Evolutionary conservation across 2,329 filamentous ascomycete species (phyloP).

Genomic region (Lasiodiplodia hormozganensis): DNA sequence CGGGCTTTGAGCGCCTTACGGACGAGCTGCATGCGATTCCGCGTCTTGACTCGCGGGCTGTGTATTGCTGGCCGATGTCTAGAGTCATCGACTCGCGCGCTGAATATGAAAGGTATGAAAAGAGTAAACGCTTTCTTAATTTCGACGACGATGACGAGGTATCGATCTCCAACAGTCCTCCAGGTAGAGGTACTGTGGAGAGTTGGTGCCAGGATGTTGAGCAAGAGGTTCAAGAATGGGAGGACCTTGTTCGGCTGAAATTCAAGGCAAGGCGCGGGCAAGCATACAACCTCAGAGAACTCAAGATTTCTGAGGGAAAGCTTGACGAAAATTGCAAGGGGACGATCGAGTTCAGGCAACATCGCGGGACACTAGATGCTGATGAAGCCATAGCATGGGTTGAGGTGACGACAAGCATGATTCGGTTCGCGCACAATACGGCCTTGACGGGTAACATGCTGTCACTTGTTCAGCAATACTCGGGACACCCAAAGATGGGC

Average conservation of each 20-base stretch:
- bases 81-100: not conserved
- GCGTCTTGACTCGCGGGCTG: slow-evolving; percentile 10
- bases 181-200: not conserved
- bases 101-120: no score
- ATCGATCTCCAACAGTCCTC: no score
- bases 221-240: not conserved
- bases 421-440: slow-evolving; percentile 1
- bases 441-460: slow-evolving; percentile 1
- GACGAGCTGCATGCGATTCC: slow-evolving; percentile 36
- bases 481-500: not conserved
- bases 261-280: not conserved
- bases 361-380: slow-evolving; percentile 35
- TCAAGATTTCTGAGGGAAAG: not conserved
- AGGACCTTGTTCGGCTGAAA: not conserved
- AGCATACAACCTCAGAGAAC: not conserved
- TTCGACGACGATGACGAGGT: not conserved
- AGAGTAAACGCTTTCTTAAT: no score
- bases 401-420: slow-evolving; percentile 31
- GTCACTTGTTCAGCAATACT: not conserved
- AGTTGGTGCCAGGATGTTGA: not conserved
- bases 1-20: slow-evolving; percentile 39
- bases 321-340: not conserved
- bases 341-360: slow-evolving; percentile 43
- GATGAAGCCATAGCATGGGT: slow-evolving; percentile 39
- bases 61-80: not conserved